phyloP scores from a whole-genome alignment of 2,329 filamentous ascomycete species.

The Tricladium varicosporioides region DNA sequence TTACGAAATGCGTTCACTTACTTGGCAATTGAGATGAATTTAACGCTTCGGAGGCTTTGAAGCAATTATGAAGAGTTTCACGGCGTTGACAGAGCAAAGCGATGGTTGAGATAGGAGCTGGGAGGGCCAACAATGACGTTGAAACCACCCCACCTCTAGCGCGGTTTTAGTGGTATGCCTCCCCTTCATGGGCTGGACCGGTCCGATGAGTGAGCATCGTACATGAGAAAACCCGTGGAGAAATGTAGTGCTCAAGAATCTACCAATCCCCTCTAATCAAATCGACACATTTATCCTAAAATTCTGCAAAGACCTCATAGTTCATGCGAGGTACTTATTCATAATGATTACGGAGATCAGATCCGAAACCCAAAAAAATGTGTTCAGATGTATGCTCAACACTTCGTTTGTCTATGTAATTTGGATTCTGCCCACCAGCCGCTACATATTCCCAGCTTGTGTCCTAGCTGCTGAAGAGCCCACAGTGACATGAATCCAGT shows the following conservation, averaged over 20 bases:
- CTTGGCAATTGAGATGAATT: background rate
- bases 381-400: background rate
- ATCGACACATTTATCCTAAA: background rate
- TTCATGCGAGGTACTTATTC: background rate
- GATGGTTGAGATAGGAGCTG: background rate
- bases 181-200: conserved; percentile 3
- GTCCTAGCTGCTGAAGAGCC: conserved; percentile 3
- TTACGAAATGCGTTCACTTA: background rate
- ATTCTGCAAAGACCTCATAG: background rate
- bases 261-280: conserved; percentile 6
- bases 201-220: conserved; percentile 22
- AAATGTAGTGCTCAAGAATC: background rate
- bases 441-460: background rate
- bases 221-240: conserved; percentile 9
- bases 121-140: conserved; percentile 22
- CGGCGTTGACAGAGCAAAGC: background rate
- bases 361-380: background rate
- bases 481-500: conserved; percentile 5
- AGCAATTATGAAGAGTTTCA: background rate
- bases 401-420: background rate
- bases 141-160: conserved; percentile 23
- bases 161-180: background rate
- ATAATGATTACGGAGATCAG: background rate
- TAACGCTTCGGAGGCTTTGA: background rate
- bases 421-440: background rate